Evolutionary conservation across 2,329 filamentous ascomycete species (phyloP).

Genomic region (Fusarium mundagurra): DNA sequence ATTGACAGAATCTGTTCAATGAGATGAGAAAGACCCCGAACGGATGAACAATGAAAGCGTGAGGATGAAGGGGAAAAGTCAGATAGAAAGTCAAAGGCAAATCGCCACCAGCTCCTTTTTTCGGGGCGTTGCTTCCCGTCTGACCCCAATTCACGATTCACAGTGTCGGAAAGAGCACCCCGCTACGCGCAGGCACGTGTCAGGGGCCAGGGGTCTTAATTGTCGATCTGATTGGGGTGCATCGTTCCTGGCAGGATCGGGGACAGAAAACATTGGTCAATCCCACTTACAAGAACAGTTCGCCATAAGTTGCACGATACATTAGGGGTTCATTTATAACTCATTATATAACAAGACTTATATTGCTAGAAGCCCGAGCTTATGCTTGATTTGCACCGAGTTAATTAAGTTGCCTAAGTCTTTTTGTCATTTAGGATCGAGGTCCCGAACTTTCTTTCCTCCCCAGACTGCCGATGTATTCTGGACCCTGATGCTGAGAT

Average conservation of each 20-base stretch:
- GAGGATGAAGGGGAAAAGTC: constrained; percentile 10
- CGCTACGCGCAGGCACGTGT: constrained; percentile 50
- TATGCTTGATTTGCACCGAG: background rate
- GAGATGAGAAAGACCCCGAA: background rate
- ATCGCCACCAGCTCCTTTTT: constrained; percentile 44
- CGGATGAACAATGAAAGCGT: constrained; percentile 14
- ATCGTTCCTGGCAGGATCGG: constrained; percentile 12
- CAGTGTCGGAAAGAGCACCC: constrained; percentile 36
- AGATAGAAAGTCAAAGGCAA: constrained; percentile 21
- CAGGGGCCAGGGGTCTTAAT: constrained; percentile 3
- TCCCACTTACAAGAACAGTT: background rate
- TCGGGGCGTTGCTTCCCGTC: constrained; percentile 21
- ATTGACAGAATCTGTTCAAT: background rate
- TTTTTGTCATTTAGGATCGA: background rate
- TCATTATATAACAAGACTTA: background rate
- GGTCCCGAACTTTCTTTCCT: background rate
- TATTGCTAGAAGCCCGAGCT: background rate
- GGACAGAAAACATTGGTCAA: background rate
- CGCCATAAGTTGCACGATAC: background rate
- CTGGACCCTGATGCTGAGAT: background rate
- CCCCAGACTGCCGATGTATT: background rate
- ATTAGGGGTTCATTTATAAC: background rate
- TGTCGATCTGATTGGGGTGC: constrained; percentile 32
- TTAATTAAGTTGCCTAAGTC: background rate
- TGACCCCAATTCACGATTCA: constrained; percentile 45